These are phyloP conservation scores for Gossypium turneri DNA, from an alignment of 345 rosid genomes.

Conservation along the genomic window DNA sequence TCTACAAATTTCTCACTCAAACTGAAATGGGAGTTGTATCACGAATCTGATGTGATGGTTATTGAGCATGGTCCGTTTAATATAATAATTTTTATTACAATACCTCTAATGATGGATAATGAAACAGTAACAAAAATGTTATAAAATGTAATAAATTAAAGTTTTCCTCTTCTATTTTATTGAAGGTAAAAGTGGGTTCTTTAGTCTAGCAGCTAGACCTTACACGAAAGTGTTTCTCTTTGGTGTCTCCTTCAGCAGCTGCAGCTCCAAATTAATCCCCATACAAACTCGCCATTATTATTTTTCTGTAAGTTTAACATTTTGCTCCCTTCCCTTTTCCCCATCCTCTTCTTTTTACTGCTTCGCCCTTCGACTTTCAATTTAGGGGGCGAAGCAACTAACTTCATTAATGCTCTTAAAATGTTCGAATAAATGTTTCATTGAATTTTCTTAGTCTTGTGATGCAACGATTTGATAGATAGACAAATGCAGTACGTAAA, in stretches of 20 bases:
- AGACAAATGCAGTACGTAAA: constrained; percentile 67
- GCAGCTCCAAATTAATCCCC: background rate
- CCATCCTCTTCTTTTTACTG: background rate
- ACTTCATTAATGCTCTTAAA: background rate
- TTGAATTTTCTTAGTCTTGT: background rate
- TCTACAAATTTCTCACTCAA: too few species aligned
- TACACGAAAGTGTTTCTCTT: background rate
- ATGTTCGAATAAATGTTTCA: background rate
- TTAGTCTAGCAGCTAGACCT: background rate
- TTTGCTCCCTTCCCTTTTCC: background rate
- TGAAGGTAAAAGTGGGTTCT: too few species aligned
- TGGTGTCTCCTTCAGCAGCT: background rate
- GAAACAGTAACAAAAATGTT: too few species aligned
- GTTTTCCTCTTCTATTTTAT: too few species aligned
- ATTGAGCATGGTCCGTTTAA: too few species aligned
- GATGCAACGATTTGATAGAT: background rate
- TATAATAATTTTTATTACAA: too few species aligned
- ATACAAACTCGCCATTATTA: background rate
- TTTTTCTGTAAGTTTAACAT: background rate
- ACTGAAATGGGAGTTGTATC: too few species aligned
- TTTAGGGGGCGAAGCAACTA: background rate
- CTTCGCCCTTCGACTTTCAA: background rate
- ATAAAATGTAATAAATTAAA: too few species aligned
- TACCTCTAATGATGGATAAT: too few species aligned
- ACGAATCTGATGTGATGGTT: too few species aligned